Percentiles rank a stretch among this genome's conserved stretches.
phyloP scores from a whole-genome alignment of 495 filamentous ascomycete species.

The Aspergillus panamensis region DNA sequence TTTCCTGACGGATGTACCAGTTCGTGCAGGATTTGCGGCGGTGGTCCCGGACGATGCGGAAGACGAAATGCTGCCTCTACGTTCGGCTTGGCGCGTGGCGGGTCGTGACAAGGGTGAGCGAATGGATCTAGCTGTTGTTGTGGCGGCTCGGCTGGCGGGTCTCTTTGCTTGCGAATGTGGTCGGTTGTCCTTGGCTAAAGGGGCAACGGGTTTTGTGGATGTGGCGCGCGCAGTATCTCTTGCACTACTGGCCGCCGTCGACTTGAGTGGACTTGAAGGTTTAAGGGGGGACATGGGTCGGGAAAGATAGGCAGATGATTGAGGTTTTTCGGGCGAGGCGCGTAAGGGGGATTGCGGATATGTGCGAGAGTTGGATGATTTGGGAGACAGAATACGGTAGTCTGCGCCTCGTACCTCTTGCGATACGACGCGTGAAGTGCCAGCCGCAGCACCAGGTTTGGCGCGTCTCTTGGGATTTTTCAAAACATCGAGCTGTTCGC shows the following conservation, averaged over 20 bases:
- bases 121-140: conserved; percentile 29
- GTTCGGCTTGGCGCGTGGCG: conserved; percentile 43
- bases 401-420: conserved; percentile 46
- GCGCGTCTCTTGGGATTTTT: conserved; percentile 61
- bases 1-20: conserved; percentile 46
- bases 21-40: conserved; percentile 53
- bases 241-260: conserved; percentile 28
- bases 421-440: conserved; percentile 48
- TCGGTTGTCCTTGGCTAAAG: conserved; percentile 16
- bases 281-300: conserved; percentile 55
- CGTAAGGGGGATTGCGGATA: conserved; percentile 57
- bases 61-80: conserved; percentile 41
- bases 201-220: conserved; percentile 13
- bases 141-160: conserved; percentile 27
- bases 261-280: conserved; percentile 49
- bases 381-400: conserved; percentile 69
- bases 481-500: conserved; percentile 37
- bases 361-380: conserved; percentile 73
- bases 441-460: conserved; percentile 35
- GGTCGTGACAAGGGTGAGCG: conserved; percentile 37
- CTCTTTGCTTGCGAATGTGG: conserved; percentile 34
- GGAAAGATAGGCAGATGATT: conserved; percentile 47
- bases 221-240: conserved; percentile 25
- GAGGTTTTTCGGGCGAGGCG: conserved; percentile 41
- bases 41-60: conserved; percentile 50